Conservation (phyloP, 73 alveolate species). For the Symbiodinium pilosum region DNA sequence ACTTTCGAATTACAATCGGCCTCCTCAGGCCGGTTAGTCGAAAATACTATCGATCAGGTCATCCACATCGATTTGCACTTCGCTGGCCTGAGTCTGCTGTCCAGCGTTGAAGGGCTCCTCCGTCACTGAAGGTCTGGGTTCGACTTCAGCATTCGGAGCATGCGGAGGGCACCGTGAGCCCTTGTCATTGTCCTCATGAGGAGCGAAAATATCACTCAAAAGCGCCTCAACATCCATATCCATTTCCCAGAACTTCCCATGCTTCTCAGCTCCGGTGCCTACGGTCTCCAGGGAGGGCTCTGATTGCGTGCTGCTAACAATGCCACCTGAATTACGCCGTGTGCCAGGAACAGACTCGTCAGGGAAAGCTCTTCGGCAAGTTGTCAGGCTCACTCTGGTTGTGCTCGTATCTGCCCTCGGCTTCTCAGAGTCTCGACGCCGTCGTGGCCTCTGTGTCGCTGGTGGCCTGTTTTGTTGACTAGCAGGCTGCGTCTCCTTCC, state of each 20-base stretch:
- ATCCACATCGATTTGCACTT: neutral
- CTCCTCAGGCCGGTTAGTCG: neutral
- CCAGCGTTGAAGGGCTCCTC: neutral
- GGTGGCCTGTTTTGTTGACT: neutral
- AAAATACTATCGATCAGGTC: neutral
- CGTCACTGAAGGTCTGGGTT: neutral
- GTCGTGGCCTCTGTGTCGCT: neutral
- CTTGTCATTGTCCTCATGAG: too few relatives aligned
- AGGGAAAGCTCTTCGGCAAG: neutral
- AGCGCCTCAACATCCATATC: neutral
- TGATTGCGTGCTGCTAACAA: neutral
- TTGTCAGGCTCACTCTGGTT: neutral
- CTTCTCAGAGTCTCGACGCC: neutral
- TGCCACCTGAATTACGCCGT: too few relatives aligned
- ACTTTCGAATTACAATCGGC: neutral
- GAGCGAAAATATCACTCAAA: neutral
- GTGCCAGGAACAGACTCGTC: neutral
- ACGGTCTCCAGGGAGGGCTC: too few relatives aligned
- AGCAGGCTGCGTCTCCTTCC: conserved; percentile 11
- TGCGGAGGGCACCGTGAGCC: too few relatives aligned
- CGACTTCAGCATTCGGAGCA: too few relatives aligned
- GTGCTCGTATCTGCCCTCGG: too few relatives aligned
- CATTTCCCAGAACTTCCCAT: neutral
- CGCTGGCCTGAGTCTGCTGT: neutral
- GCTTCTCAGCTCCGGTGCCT: neutral